Evolutionary conservation across 331 rosid genomes (phyloP).

Genomic region (Telfairia occidentalis): DNA sequence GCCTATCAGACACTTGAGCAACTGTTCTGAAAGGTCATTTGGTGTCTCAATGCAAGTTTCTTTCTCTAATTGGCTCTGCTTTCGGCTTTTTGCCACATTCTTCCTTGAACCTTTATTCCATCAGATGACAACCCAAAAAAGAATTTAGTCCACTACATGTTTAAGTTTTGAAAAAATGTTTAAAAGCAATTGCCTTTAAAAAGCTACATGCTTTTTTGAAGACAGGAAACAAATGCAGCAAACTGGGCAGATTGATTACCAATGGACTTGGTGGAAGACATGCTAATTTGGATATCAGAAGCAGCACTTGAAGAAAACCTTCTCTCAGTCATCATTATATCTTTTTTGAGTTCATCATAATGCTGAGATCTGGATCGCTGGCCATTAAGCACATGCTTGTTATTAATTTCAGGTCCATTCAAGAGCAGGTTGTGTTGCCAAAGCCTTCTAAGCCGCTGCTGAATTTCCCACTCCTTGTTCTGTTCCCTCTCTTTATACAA

Average conservation of each 20-base stretch:
- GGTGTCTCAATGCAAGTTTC: conserved; percentile 40
- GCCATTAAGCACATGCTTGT: conserved; percentile 19
- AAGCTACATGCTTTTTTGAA: background rate
- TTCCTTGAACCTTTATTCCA: conserved; percentile 35
- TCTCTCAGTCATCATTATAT: conserved; percentile 25
- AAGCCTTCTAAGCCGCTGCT: conserved; percentile 19
- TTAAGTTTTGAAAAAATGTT: background rate
- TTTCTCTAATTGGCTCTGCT: conserved; percentile 21
- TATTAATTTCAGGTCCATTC: conserved; percentile 18
- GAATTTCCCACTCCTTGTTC: conserved; percentile 34
- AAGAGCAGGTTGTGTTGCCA: conserved; percentile 25
- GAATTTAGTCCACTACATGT: background rate
- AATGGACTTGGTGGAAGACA: conserved; percentile 31
- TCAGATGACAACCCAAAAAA: background rate
- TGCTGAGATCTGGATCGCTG: conserved; percentile 36
- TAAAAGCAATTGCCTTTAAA: background rate
- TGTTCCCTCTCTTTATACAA: conserved; percentile 44
- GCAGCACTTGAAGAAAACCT: conserved; percentile 44
- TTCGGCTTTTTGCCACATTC: conserved; percentile 24
- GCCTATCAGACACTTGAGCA: conserved; percentile 49
- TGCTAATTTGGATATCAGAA: conserved; percentile 34
- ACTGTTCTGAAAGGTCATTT: conserved; percentile 72
- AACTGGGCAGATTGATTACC: conserved; percentile 26
- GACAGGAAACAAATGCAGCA: background rate
- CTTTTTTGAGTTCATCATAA: conserved; percentile 26